Percentiles rank a stretch among this genome's conserved stretches.
phyloP scores from a whole-genome alignment of 106 monocot genomes.

The Acorus gramineus region DNA sequence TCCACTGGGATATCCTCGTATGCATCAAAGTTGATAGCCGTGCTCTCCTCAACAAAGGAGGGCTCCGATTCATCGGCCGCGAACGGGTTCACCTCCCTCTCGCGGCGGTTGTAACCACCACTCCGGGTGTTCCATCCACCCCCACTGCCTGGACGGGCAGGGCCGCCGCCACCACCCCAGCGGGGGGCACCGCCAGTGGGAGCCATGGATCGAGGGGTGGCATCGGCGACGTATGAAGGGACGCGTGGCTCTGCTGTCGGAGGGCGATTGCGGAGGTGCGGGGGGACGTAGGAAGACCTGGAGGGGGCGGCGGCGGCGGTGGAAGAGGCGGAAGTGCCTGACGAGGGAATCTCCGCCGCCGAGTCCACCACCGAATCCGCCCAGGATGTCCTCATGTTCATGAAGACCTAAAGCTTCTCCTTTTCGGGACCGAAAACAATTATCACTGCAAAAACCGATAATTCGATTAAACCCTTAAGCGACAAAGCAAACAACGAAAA shows the following conservation, averaged over 20 bases:
- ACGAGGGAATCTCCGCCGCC: slow-evolving; percentile 33
- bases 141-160: not conserved
- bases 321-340: slow-evolving; percentile 3
- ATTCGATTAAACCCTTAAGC: too few species aligned
- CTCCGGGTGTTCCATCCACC: too few species aligned
- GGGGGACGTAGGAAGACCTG: slow-evolving; percentile 53
- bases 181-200: not conserved
- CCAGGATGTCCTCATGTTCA: slow-evolving; percentile 22
- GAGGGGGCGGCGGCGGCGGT: slow-evolving; percentile 13
- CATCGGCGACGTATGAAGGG: not conserved
- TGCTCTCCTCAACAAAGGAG: slow-evolving; percentile 39
- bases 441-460: too few species aligned
- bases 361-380: slow-evolving; percentile 49
- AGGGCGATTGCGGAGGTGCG: slow-evolving; percentile 49
- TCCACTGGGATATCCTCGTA: slow-evolving; percentile 97
- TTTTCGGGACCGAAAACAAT: too few species aligned
- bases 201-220: too few species aligned
- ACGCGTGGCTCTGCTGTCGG: slow-evolving; percentile 6
- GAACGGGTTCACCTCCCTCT: slow-evolving; percentile 49
- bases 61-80: slow-evolving; percentile 10
- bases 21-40: slow-evolving; percentile 78
- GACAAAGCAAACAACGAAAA: too few species aligned
- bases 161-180: not conserved
- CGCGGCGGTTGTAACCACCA: not conserved
- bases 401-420: too few species aligned